These are phyloP conservation scores for Dillenia turbinata DNA, from an alignment of 164 flowering plant species.

Conservation along the genomic window DNA sequence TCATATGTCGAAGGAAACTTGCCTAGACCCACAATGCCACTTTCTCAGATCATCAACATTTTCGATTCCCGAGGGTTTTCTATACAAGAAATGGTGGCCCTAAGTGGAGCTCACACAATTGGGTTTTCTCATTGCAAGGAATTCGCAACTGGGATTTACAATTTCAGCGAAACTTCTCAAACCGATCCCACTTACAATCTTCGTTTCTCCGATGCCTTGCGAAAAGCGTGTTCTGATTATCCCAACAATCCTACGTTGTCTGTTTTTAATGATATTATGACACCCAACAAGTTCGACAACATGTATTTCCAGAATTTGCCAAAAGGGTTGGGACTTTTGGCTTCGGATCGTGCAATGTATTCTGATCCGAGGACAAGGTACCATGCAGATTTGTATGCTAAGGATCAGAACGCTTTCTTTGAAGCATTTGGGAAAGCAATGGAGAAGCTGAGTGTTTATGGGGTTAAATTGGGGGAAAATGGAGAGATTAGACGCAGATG, in stretches of 20 bases:
- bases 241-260: slow-evolving; percentile 47
- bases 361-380: slow-evolving; percentile 39
- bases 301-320: slow-evolving; percentile 52
- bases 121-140: slow-evolving; percentile 80
- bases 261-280: slow-evolving; percentile 65
- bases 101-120: slow-evolving; percentile 72
- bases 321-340: slow-evolving; percentile 58
- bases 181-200: slow-evolving; percentile 45
- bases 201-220: slow-evolving; percentile 36
- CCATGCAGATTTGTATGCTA: slow-evolving; percentile 40
- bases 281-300: slow-evolving; percentile 69
- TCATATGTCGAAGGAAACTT: slow-evolving; percentile 34
- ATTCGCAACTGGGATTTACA: slow-evolving; percentile 40
- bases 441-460: slow-evolving; percentile 53
- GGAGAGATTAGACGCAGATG: slow-evolving; percentile 57
- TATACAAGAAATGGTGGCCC: slow-evolving; percentile 60
- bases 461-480: slow-evolving; percentile 29
- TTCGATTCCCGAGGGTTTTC: slow-evolving; percentile 37
- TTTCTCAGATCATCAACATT: slow-evolving; percentile 30
- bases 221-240: slow-evolving; percentile 40
- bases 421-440: slow-evolving; percentile 50
- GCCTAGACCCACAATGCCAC: slow-evolving; percentile 40
- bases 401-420: slow-evolving; percentile 48
- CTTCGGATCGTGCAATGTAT: slow-evolving; percentile 44
- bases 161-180: slow-evolving; percentile 21